A percentile compares a stretch with the other conserved stretches of the same genome.
phyloP scores from a whole-genome alignment of 2,329 filamentous ascomycete genomes.

The Westerdykella aurantiaca region DNA sequence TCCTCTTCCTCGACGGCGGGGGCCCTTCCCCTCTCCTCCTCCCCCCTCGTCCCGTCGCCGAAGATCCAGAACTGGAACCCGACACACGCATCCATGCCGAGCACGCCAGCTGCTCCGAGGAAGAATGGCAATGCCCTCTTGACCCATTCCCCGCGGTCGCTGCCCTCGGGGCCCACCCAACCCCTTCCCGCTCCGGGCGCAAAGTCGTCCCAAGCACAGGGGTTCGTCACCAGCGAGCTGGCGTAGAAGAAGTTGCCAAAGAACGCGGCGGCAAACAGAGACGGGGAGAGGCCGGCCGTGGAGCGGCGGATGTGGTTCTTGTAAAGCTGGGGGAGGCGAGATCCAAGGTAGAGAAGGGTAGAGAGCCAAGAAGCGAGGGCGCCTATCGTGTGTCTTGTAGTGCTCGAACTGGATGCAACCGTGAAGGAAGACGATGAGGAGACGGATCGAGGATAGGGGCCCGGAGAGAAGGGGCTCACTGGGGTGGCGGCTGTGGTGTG shows the following conservation, averaged over 20 bases:
- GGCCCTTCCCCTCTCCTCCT: not conserved
- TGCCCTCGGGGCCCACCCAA: conserved; percentile 55
- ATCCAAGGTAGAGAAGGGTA: conserved; percentile 38
- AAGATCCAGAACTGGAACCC: conserved; percentile 59
- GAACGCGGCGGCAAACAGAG: conserved; percentile 62
- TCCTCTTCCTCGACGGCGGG: conserved; percentile 38
- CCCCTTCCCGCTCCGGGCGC: conserved; percentile 50
- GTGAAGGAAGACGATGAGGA: not conserved
- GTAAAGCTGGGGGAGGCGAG: conserved; percentile 54
- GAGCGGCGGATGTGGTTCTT: conserved; percentile 60
- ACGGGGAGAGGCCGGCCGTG: conserved; percentile 57
- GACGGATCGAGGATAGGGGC: conserved; percentile 10
- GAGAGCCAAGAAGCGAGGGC: conserved; percentile 41
- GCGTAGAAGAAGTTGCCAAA: conserved; percentile 65
- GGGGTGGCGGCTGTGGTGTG: conserved; percentile 33
- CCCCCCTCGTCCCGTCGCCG: conserved; percentile 39
- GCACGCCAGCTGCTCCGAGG: conserved; percentile 59
- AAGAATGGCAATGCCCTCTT: conserved; percentile 57
- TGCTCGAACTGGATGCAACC: conserved; percentile 12
- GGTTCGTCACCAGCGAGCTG: conserved; percentile 56
- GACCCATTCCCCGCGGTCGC: conserved; percentile 52
- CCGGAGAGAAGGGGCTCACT: conserved; percentile 22
- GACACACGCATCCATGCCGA: conserved; percentile 57
- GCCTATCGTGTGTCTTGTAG: conserved; percentile 31
- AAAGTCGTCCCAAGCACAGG: conserved; percentile 56